Conservation (phyloP, 192 early-diverging fungal genomes). For the Backusella tarrabulga region DNA sequence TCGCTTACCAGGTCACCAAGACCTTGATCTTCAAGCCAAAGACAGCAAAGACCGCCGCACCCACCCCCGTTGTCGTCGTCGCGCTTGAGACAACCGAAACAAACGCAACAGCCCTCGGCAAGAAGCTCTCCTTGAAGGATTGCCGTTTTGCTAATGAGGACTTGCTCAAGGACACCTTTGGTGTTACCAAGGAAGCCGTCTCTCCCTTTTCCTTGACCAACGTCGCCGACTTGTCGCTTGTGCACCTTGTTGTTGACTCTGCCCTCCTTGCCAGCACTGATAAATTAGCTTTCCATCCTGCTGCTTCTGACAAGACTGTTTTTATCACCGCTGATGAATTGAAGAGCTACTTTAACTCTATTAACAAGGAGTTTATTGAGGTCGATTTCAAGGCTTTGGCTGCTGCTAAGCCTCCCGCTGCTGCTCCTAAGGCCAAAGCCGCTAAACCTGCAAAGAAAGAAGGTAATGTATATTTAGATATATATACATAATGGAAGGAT, state of each 20-base stretch:
- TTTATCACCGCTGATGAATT: slow-evolving; percentile 59
- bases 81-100: slow-evolving; percentile 55
- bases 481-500: neutral
- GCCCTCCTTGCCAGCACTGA: slow-evolving; percentile 48
- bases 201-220: slow-evolving; percentile 75
- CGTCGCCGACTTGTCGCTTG: slow-evolving; percentile 55
- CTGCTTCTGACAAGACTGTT: slow-evolving; percentile 52
- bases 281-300: slow-evolving; percentile 67
- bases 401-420: slow-evolving; percentile 41
- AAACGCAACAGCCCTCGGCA: slow-evolving; percentile 48
- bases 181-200: slow-evolving; percentile 55
- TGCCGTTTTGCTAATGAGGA: slow-evolving; percentile 73
- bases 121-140: slow-evolving; percentile 64
- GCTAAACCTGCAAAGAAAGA: slow-evolving; percentile 42
- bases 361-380: slow-evolving; percentile 47
- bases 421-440: slow-evolving; percentile 45
- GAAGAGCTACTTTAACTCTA: slow-evolving; percentile 51
- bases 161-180: slow-evolving; percentile 52
- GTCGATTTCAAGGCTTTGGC: slow-evolving; percentile 55
- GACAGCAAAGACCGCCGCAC: slow-evolving; percentile 59
- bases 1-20: slow-evolving; percentile 52
- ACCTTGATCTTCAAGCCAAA: slow-evolving; percentile 84
- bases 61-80: slow-evolving; percentile 63
- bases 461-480: slow-evolving; percentile 17
- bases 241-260: slow-evolving; percentile 76